Percentiles rank a stretch among this genome's conserved stretches.
phyloP scores from a whole-genome alignment of 768 basidiomycete species.

The Trametes maxima region DNA sequence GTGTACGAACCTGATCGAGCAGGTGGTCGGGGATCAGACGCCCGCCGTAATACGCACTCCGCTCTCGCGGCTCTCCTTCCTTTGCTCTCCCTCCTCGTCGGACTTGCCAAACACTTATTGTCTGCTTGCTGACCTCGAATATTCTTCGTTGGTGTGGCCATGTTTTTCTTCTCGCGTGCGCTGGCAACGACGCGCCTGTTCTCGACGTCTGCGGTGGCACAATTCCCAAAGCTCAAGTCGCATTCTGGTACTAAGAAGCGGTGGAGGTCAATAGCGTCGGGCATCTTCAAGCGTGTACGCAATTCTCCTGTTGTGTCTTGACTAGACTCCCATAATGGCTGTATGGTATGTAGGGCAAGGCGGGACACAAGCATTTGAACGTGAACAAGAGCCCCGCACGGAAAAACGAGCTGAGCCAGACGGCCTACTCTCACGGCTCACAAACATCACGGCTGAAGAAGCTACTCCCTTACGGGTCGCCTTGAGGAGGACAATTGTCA shows the following conservation, averaged over 20 bases:
- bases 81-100: neutral
- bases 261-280: conserved; percentile 70
- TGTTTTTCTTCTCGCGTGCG: conserved; percentile 32
- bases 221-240: conserved; percentile 78
- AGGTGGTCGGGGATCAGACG: neutral
- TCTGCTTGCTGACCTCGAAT: neutral
- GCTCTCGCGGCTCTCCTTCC: neutral
- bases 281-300: conserved; percentile 74
- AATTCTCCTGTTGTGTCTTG: neutral
- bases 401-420: conserved; percentile 67
- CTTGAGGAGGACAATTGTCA: conserved; percentile 6
- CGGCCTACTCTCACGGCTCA: conserved; percentile 63
- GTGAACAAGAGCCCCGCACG: conserved; percentile 62
- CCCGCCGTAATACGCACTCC: neutral
- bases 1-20: neutral
- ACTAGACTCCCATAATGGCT: neutral
- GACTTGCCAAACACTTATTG: neutral
- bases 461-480: conserved; percentile 68
- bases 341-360: conserved; percentile 52
- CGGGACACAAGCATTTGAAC: conserved; percentile 76
- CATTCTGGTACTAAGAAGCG: conserved; percentile 83
- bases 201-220: conserved; percentile 56
- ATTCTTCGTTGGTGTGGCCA: conserved; percentile 7
- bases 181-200: conserved; percentile 42
- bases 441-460: conserved; percentile 73